Evolutionary conservation across 495 filamentous ascomycete species (phyloP), one percentile per base, ranked within the genome.

Genomic region (Lentithecium fluviatile): DNA sequence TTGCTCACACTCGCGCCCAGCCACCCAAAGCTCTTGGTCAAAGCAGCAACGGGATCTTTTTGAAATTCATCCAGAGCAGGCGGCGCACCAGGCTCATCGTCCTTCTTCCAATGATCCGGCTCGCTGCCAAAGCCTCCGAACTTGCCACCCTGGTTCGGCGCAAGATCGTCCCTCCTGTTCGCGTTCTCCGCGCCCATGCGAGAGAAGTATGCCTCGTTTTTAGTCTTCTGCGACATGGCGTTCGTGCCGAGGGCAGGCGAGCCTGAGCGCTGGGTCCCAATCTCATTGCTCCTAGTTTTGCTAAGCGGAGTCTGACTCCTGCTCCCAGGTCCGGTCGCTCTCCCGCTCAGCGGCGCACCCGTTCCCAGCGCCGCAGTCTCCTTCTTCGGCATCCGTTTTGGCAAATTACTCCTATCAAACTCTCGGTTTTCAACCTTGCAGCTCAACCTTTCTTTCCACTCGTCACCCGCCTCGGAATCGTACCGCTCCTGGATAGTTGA

Each of bases 11-110:
- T 87, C 12, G 80, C 85, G 17, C 89, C 82, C 65, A 98, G 93
- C 88, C 95, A 97, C 1, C 95, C 92, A 66, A 97, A 92, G 6
- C 94, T 88, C 75, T 96, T 97, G 24, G 82, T 90, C 66, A 98
- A 70, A 46, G 92, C 90, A 0, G 83, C 91, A 56, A 97, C 80
- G 1, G 95, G 91, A 73, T 98, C 94, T 64, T 87, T 88, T 74
- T 93, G 89, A 64, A 97, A 83, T 36, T 96, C 91, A 53, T 95
- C 87, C 21, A 92, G 72, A 0, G 82, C 83, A 0, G 86, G 89
- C n/a, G 75, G 76, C 12, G 71, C 65, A 2, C 71, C 71, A 17
- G 56, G 62, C 46, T 54, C 53, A 45, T 56, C 52, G 26, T 53
- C 55, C 5, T 68, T 59, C 48, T 73, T 60, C 68, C 62, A 71